Percentiles rank a stretch among this genome's conserved stretches.
Conservation (phyloP, 2,329 filamentous ascomycete species). For the Colletotrichum tamarilloi region DNA sequence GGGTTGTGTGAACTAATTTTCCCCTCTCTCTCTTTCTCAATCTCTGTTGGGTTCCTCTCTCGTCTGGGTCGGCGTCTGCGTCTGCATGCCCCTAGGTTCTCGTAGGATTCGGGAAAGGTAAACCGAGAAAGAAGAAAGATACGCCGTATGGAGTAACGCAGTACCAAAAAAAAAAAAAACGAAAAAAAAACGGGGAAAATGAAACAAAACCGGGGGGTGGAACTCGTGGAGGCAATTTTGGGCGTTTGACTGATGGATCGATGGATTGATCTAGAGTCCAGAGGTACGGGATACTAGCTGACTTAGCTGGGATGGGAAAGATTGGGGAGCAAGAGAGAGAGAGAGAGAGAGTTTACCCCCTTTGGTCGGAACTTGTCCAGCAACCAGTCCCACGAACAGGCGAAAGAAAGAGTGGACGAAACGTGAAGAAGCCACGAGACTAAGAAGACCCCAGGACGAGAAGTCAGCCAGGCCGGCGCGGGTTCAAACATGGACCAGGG, state of each 20-base stretch:
- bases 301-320: background rate
- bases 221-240: background rate
- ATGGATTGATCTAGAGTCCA: background rate
- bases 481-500: conserved; percentile 10
- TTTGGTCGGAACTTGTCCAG: background rate
- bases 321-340: background rate
- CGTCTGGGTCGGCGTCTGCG: too few relatives aligned
- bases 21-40: background rate
- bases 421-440: background rate
- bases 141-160: background rate
- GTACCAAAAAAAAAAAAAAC: too few relatives aligned
- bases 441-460: background rate
- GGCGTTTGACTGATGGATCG: background rate
- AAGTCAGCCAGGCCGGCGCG: background rate
- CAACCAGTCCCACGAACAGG: background rate
- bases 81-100: background rate
- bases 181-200: background rate
- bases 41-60: too few relatives aligned
- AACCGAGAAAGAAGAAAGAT: background rate
- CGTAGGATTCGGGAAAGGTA: background rate
- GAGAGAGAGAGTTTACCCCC: background rate
- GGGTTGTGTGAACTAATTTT: background rate
- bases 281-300: background rate
- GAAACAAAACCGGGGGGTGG: background rate
- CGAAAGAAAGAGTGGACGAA: background rate